These are phyloP conservation scores for Gossypium trilobum DNA, from an alignment of 441 rosid genomes.

Conservation along the genomic window DNA sequence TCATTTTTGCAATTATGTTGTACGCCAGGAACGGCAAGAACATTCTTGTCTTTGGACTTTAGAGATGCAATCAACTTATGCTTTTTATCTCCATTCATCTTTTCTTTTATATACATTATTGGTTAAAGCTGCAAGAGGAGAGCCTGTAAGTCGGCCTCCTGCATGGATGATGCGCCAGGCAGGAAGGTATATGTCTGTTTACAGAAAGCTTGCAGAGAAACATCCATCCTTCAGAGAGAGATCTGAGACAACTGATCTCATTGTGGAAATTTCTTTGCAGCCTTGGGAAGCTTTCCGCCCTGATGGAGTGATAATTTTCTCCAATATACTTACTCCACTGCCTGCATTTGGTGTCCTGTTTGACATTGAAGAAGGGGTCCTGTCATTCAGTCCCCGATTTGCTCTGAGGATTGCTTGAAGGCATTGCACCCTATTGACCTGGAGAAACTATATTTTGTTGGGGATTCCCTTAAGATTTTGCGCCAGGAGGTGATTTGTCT, in stretches of 20 bases:
- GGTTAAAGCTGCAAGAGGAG: constrained; percentile 89
- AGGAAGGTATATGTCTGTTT: constrained; percentile 92
- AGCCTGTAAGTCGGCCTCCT: constrained; percentile 66
- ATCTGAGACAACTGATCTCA: constrained; percentile 86
- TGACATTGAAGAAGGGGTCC: constrained; percentile 91
- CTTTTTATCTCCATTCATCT: constrained; percentile 6
- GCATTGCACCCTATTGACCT: constrained; percentile 68
- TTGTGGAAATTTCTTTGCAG: constrained; percentile 88
- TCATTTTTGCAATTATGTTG: neutral
- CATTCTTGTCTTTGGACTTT: neutral
- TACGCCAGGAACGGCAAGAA: neutral
- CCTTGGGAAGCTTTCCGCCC: constrained; percentile 91
- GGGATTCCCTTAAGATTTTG: constrained; percentile 66
- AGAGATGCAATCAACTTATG: neutral
- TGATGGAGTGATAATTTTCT: constrained; percentile 88
- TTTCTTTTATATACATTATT: constrained; percentile 54
- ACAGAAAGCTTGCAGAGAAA: constrained; percentile 88
- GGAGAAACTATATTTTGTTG: constrained; percentile 60
- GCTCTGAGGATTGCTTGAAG: constrained; percentile 58
- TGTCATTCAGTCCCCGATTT: constrained; percentile 64
- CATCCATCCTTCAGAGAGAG: constrained; percentile 84
- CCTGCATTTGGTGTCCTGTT: constrained; percentile 90
- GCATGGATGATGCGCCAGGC: constrained; percentile 99
- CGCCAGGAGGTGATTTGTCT: constrained; percentile 56
- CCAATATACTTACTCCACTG: constrained; percentile 87